Percentiles rank a stretch among this genome's conserved stretches.
These are phyloP conservation scores for Biancaea sappan DNA, from an alignment of 306 rosid genomes.

Conservation along the genomic window DNA sequence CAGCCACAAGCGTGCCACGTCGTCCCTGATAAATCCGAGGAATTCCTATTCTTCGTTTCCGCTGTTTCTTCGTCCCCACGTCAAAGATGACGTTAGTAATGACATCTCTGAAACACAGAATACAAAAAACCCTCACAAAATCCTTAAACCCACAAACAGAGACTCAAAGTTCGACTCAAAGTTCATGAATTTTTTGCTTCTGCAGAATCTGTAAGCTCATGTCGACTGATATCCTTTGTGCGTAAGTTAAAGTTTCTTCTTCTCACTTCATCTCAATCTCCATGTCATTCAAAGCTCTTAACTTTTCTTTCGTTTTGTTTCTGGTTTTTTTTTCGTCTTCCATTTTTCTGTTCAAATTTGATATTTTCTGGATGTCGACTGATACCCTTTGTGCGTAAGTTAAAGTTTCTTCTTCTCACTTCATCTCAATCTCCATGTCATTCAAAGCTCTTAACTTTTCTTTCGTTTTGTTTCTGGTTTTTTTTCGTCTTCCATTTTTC, in stretches of 20 bases:
- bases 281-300: neutral
- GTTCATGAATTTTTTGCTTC: neutral
- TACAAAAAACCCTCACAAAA: conserved; percentile 38
- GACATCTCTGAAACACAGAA: conserved; percentile 12
- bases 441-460: neutral
- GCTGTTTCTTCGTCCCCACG: conserved; percentile 37
- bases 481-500: neutral
- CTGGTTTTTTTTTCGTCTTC: neutral
- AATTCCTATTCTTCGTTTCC: neutral
- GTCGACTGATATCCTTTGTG: conserved; percentile 39
- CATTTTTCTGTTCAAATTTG: neutral
- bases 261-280: conserved; percentile 1
- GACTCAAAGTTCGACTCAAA: neutral
- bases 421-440: neutral
- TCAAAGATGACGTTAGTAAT: conserved; percentile 33
- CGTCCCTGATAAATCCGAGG: neutral
- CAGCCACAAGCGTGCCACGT: conserved; percentile 35
- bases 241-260: conserved; percentile 46
- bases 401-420: conserved; percentile 15
- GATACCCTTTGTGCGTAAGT: conserved; percentile 43
- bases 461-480: neutral
- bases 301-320: neutral
- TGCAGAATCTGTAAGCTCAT: conserved; percentile 31
- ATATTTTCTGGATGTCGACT: conserved; percentile 36
- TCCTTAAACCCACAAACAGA: conserved; percentile 8